A percentile compares a stretch with the other conserved stretches of the same genome.
Conservation (phyloP, 352 stramenopile species). For the Hyphochytrium catenoides region DNA sequence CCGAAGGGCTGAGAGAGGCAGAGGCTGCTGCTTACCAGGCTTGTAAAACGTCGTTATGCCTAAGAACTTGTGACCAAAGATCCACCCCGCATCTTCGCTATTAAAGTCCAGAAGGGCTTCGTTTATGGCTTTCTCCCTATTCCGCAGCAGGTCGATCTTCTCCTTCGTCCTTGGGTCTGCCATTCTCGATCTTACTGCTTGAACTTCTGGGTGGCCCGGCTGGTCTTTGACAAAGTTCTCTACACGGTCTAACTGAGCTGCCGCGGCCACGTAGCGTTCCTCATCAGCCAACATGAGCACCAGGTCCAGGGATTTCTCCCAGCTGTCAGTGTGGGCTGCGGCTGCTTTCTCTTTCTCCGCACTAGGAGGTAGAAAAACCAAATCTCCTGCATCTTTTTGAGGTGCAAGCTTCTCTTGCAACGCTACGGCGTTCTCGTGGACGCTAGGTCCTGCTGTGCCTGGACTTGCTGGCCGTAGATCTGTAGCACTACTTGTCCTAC, state of each 20-base stretch:
- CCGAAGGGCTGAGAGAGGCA: too few relatives aligned
- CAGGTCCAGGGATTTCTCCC: too few relatives aligned
- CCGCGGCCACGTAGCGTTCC: conserved; percentile 4
- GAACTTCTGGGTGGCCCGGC: conserved; percentile 6
- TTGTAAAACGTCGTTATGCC: conserved; percentile 53
- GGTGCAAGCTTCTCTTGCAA: too few relatives aligned
- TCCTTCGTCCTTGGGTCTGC: conserved; percentile 17
- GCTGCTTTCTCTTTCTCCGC: too few relatives aligned
- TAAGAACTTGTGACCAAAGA: conserved; percentile 42
- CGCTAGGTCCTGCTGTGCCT: conserved; percentile 9
- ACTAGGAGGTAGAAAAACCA: too few relatives aligned
- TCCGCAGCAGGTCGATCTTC: conserved; percentile 17
- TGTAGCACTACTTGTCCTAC: conserved; percentile 14
- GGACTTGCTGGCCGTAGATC: conserved; percentile 9
- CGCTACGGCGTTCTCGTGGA: conserved; percentile 20
- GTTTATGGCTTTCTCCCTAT: conserved; percentile 25
- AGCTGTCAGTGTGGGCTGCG: too few relatives aligned
- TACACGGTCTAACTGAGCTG: conserved; percentile 1
- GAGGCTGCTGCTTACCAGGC: conserved; percentile 13
- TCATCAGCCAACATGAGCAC: too few relatives aligned
- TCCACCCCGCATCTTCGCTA: conserved; percentile 29
- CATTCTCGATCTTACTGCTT: conserved; percentile 1
- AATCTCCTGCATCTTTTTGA: too few relatives aligned
- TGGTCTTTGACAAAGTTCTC: conserved; percentile 12
- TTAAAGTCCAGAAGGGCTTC: conserved; percentile 40